These are phyloP conservation scores for Trichoderma lentiforme DNA, from an alignment of 2,329 filamentous ascomycete genomes.

Conservation along the genomic window DNA sequence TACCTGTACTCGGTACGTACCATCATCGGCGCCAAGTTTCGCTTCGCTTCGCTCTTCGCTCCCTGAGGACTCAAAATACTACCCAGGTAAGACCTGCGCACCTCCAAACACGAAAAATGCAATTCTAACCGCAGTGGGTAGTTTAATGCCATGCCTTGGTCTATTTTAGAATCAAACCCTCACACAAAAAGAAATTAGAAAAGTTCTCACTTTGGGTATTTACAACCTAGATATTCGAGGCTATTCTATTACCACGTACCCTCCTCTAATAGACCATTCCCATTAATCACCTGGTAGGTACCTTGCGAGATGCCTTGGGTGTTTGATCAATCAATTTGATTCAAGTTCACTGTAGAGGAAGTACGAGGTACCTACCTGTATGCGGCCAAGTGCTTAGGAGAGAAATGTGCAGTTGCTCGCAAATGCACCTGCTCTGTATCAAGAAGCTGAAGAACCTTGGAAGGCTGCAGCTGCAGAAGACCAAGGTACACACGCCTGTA, in stretches of 20 bases:
- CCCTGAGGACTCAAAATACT: neutral
- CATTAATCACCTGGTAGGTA: too few relatives aligned
- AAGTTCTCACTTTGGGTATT: neutral
- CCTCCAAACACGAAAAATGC: neutral
- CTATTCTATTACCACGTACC: neutral
- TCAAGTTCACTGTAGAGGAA: neutral
- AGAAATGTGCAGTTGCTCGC: neutral
- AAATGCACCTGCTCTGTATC: neutral
- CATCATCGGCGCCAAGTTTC: neutral
- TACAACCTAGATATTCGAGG: neutral
- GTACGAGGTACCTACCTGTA: neutral
- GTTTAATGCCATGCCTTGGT: neutral
- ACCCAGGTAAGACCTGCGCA: neutral
- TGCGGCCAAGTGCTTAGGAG: neutral
- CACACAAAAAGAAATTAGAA: neutral
- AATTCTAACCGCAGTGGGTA: neutral
- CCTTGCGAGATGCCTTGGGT: too few relatives aligned
- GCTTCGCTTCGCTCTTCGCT: slow-evolving; percentile 1
- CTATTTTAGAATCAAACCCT: neutral
- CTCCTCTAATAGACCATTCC: neutral
- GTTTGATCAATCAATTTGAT: neutral
- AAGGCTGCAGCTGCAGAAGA: neutral
- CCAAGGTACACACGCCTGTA: neutral
- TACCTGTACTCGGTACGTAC: neutral
- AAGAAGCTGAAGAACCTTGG: neutral